Percentiles rank a stretch among this genome's conserved stretches.
These are phyloP conservation scores for Epichloe baconii DNA, from an alignment of 2,329 filamentous ascomycete species.

Conservation along the genomic window DNA sequence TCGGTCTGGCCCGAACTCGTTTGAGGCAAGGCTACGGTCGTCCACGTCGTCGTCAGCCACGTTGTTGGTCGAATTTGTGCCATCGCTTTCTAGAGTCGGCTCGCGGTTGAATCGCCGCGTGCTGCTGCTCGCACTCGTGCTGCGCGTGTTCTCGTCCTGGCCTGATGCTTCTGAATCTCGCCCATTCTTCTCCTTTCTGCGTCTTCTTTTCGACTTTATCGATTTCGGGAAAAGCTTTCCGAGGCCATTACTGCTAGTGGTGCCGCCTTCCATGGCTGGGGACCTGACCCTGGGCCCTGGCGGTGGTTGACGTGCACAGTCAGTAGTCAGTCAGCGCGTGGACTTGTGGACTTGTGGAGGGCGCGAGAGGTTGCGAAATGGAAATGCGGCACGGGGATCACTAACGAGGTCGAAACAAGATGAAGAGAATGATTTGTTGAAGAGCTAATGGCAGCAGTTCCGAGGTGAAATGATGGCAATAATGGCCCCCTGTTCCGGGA, in stretches of 20 bases:
- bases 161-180: constrained; percentile 19
- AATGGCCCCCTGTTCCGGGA: too few relatives aligned
- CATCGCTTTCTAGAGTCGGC: constrained; percentile 23
- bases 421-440: not conserved
- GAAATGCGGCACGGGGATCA: not conserved
- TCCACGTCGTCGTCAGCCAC: constrained; percentile 20
- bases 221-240: constrained; percentile 41
- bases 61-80: constrained; percentile 14
- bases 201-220: constrained; percentile 34
- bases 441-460: not conserved
- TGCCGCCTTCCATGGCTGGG: constrained; percentile 9
- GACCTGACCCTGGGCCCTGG: not conserved
- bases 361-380: not conserved
- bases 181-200: constrained; percentile 32
- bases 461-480: too few relatives aligned
- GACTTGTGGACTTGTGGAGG: too few relatives aligned
- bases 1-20: constrained; percentile 19
- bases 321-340: too few relatives aligned
- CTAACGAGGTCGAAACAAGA: not conserved
- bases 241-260: constrained; percentile 20
- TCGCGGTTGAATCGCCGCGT: constrained; percentile 15
- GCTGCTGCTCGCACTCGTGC: constrained; percentile 18
- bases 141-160: constrained; percentile 17
- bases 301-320: not conserved
- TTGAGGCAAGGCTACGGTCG: constrained; percentile 20